Evolutionary conservation across 2,329 filamentous ascomycete genomes (phyloP), one percentile per base, ranked within the genome.

Genomic region (Colletotrichum sp.): DNA sequence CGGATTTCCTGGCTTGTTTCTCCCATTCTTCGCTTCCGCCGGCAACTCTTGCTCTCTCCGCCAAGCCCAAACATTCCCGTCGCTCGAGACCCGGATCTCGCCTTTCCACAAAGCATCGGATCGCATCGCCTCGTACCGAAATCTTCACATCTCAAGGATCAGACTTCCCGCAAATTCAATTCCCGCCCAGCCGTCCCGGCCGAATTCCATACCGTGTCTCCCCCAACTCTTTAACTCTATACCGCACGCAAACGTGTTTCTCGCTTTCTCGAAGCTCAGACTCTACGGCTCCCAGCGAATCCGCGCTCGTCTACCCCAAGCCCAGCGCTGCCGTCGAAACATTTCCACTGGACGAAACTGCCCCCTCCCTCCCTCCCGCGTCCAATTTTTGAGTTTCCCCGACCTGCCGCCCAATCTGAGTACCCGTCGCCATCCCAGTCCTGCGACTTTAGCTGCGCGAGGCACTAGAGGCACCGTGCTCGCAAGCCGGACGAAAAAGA

Each of bases 361-460:
- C 32, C 62, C 69, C 69, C 56, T 48, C 32, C 55, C 68, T 21
- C 26, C 52, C 38, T 52, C 69, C 69, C 43, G n/a, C 63, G 58
- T 32, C 43, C 56, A 73, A 55, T 68, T 62, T 75, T 68, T 63
- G 69, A 58, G 56, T 73, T 72, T 63, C 58, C 73, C 43, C 73
- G 16, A 68, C 63, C 73, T 68, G 69, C 73, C 73, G 73, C 69
- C 69, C 43, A 68, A 68, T 64, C 56, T 48, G 63, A 63, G 55
- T 75, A 63, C 69, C 55, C 63, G 62, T 68, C 58, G 63, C 69
- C 43, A 73, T 75, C 73, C 73, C 63, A 73, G 73, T 75, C 73
- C 69, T 75, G 73, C 73, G 69, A 75, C 73, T 75, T 55, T 63
- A 73, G 73, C 73, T 68, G 73, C 73, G 73, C 69, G 73, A 75